Base-by-base conservation (phyloP, 2,329 filamentous ascomycete genomes). In the Rhynchosporium graminicola region DNA sequence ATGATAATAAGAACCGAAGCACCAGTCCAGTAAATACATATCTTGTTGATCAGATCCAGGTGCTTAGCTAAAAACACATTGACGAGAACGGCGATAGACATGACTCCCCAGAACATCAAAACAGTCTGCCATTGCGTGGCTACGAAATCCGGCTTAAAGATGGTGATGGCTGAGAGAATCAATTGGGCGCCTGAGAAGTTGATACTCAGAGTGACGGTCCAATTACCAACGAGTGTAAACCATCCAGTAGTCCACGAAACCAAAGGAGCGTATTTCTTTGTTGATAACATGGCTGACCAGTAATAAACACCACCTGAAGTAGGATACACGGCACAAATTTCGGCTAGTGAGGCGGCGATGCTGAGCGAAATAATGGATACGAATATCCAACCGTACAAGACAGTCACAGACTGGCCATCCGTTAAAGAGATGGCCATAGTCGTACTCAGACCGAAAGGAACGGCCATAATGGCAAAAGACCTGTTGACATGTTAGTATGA, bases 391-490 rank as follows among this genome's bases (percentile, higher is more conserved):
- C 88, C 88, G 81, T 85, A 91, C 67, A 91, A 77, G 46, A 90
- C 81, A 29, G 86, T 89, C 15, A 90, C 87, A 48, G 81, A 81
- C 73, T 89, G 85, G 28, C 88, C 88, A 73, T 90, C 86, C 20
- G 82, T 82, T 33, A 91, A 79, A 28, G 85, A 86, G 72, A 89
- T 87, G 75, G 84, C 86, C 65, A 91, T 78, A 1, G 87, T 90
- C 15, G 88, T 90, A 36, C 80, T 84, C 43, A 90, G 78, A 42
- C 87, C 87, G 29, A 71, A 71, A 13, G 70, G 70, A 29, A 71
- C 86, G 10, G 87, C 87, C 86, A 91, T 90, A 74, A 91, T 90
- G 57, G 87, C 88, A 72, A 91, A 91, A 50, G 86, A 89, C 66
- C 70, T 71, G 12, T 15, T 15, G 33, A 80, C 1, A 20, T 28